Base-by-base conservation (phyloP, 495 filamentous ascomycete genomes). In the Penicillium samsonianum region DNA sequence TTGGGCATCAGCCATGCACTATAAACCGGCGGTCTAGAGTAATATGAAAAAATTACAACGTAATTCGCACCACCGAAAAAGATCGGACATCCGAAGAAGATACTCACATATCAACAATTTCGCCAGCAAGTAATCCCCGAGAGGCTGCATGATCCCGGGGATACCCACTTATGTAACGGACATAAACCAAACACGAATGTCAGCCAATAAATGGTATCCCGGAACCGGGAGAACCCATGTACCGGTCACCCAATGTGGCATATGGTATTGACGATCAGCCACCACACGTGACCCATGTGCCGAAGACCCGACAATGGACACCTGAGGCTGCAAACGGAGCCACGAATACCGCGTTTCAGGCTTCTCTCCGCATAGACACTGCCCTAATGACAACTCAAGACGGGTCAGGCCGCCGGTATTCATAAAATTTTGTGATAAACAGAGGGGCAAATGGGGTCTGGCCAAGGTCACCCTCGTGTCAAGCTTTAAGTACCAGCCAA, bases 351-450 rank as follows among this genome's bases (percentile, higher is more conserved):
- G 20, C n/a, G n/a, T n/a, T n/a, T n/a, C n/a, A n/a, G 7, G 42
- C 23, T 30, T 37, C 28, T 25, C 8, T 17, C 22, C n/a, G 0
- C 23, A 28, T 28, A 11, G 17, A 31, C 16, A 23, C 12, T 35
- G 25, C 25, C 35, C 9, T 6, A 14, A 52, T 33, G 47, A 5
- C 25, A 19, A 19, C 3, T 6, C 14, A 26, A 22, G 49, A 55
- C 52, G 52, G 52, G 5, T 5, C 52, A 55, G 14, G 52, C 52
- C 52, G 52, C 52, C 52, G 17, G 4, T 33, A 16, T 54, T 5
- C 11, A 44, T 5, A 19, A 25, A 35, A 17, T 25, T 45, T 55
- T 28, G 20, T 37, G 26, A 37, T n/a, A 8, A 37, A 5, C 31
- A 46, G 16, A 46, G 52, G 42, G 30, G 17, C 52, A 35, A 35